Evolutionary conservation across 192 early-diverging fungal species (phyloP).

Genomic region (Podila clonocystis): DNA sequence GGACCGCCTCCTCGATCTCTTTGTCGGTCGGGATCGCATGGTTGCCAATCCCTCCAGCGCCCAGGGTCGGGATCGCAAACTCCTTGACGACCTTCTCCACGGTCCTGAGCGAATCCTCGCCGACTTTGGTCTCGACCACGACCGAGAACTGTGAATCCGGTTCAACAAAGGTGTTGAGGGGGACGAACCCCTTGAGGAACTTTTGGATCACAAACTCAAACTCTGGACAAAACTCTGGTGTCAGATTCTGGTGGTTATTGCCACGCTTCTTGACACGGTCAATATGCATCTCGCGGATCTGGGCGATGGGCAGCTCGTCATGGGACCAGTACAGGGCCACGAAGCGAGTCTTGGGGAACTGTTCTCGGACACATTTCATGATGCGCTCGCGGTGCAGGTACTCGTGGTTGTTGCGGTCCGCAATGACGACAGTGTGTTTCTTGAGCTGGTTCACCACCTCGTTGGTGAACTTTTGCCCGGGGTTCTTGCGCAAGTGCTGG

Average conservation of each 20-base stretch:
- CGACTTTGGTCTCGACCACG: slow-evolving; percentile 66
- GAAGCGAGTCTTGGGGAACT: slow-evolving; percentile 70
- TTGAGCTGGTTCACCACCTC: slow-evolving; percentile 66
- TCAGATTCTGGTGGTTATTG: slow-evolving; percentile 85
- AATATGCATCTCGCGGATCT: slow-evolving; percentile 62
- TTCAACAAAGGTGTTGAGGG: slow-evolving; percentile 60
- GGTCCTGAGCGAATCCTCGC: slow-evolving; percentile 53
- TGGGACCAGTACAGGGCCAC: slow-evolving; percentile 83
- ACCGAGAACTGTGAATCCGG: slow-evolving; percentile 64
- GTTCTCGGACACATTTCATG: slow-evolving; percentile 52
- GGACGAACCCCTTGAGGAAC: slow-evolving; percentile 63
- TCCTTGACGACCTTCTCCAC: slow-evolving; percentile 58
- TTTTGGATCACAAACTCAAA: slow-evolving; percentile 66
- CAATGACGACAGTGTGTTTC: slow-evolving; percentile 73
- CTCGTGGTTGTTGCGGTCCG: slow-evolving; percentile 64
- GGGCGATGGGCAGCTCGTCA: slow-evolving; percentile 52
- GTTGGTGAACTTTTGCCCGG: slow-evolving; percentile 63
- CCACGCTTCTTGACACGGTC: slow-evolving; percentile 73
- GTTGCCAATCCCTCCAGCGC: slow-evolving; percentile 34
- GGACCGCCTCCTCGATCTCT: slow-evolving; percentile 65
- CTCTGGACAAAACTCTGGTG: slow-evolving; percentile 67
- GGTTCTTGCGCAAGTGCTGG: slow-evolving; percentile 61
- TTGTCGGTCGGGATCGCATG: slow-evolving; percentile 56
- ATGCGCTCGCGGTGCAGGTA: slow-evolving; percentile 24
- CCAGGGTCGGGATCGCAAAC: slow-evolving; percentile 47